These are phyloP conservation scores for Pyrus hybrid DNA, from an alignment of 331 rosid genomes.

Conservation along the genomic window DNA sequence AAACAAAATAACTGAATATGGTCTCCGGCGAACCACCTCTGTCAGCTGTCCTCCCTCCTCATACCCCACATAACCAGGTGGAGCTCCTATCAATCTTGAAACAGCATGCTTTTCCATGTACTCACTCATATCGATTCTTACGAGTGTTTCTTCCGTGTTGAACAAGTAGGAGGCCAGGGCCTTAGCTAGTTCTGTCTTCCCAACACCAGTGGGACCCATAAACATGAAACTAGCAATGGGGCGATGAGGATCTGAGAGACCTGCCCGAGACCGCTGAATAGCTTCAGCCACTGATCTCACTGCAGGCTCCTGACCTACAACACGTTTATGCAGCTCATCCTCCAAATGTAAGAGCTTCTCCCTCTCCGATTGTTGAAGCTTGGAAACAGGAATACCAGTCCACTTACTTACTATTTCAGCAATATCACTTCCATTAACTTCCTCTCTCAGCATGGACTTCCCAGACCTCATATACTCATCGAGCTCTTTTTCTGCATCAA, in stretches of 20 bases:
- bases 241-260: constrained; percentile 92
- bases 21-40: constrained; percentile 84
- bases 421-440: constrained; percentile 79
- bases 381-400: constrained; percentile 97
- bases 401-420: constrained; percentile 98
- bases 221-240: constrained; percentile 99
- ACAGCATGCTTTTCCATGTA: constrained; percentile 98
- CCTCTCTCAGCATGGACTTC: constrained; percentile 96
- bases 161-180: constrained; percentile 89
- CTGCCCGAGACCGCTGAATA: constrained; percentile 92
- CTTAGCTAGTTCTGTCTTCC: constrained; percentile 95
- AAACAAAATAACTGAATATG: constrained; percentile 83
- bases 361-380: constrained; percentile 88
- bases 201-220: constrained; percentile 99
- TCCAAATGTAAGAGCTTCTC: constrained; percentile 83
- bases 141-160: constrained; percentile 96
- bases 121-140: constrained; percentile 96
- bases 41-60: constrained; percentile 99
- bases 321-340: constrained; percentile 96
- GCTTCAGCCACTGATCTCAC: constrained; percentile 91
- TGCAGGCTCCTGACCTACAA: constrained; percentile 99
- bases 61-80: constrained; percentile 97
- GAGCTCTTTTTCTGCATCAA: constrained; percentile 68
- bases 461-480: constrained; percentile 88
- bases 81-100: constrained; percentile 92